Conservation (phyloP, 2,329 filamentous ascomycete species). For the Aspergillaceae sp. region DNA sequence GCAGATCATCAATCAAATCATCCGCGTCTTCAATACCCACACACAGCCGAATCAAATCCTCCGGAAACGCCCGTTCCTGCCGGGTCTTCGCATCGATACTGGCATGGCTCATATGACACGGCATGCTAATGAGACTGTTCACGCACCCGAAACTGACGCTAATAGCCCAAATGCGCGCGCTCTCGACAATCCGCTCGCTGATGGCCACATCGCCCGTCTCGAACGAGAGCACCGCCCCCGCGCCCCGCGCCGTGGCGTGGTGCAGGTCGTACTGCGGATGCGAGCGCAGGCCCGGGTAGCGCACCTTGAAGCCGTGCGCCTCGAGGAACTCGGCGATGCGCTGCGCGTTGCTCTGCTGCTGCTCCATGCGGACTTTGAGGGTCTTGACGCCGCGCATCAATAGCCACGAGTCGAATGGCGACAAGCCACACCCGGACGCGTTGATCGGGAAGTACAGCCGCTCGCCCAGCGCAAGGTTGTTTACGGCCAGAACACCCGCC, state of each 20-base stretch:
- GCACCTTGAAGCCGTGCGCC: constrained; percentile 80
- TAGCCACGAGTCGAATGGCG: constrained; percentile 92
- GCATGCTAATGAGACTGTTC: constrained; percentile 98
- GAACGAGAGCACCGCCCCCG: constrained; percentile 89
- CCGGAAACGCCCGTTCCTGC: constrained; percentile 80
- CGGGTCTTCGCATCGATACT: constrained; percentile 95
- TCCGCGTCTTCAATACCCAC: constrained; percentile 91
- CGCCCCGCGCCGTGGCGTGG: constrained; percentile 88
- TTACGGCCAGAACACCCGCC: constrained; percentile 92
- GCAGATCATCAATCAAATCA: constrained; percentile 88
- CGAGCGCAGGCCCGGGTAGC: constrained; percentile 86
- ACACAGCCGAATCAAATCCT: constrained; percentile 91
- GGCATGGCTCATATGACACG: constrained; percentile 98
- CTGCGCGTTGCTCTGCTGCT: constrained; percentile 89
- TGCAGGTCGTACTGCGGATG: constrained; percentile 96
- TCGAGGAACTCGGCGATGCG: constrained; percentile 89
- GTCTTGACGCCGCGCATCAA: constrained; percentile 95
- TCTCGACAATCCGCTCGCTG: constrained; percentile 90
- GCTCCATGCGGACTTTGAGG: constrained; percentile 94
- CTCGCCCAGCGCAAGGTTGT: constrained; percentile 71
- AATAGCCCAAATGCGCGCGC: constrained; percentile 84
- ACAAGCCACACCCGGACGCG: constrained; percentile 83
- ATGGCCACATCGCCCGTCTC: constrained; percentile 81
- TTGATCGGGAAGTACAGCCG: constrained; percentile 97
- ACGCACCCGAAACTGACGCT: constrained; percentile 97